Conservation (phyloP, 306 rosid genomes). For the Dalbergia cochinchinensis region DNA sequence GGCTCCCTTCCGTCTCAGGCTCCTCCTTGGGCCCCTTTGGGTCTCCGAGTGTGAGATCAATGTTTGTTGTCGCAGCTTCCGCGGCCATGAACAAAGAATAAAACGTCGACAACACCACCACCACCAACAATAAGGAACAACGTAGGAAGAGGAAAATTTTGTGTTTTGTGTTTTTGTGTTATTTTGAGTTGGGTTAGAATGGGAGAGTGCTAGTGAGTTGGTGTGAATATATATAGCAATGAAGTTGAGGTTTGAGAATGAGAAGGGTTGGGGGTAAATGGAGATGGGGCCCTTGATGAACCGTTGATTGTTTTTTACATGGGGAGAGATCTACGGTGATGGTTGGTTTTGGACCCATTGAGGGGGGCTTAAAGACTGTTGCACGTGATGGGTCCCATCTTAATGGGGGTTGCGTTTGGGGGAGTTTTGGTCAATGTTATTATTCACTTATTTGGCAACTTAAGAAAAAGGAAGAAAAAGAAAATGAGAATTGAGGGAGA, state of each 20-base stretch:
- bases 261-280: slow-evolving; percentile 1
- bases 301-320: slow-evolving; percentile 31
- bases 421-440: slow-evolving; percentile 41
- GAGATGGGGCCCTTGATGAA: slow-evolving; percentile 43
- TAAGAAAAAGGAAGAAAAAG: neutral
- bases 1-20: slow-evolving; percentile 44
- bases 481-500: neutral
- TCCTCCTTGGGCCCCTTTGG: slow-evolving; percentile 62
- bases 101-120: neutral
- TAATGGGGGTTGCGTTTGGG: slow-evolving; percentile 18
- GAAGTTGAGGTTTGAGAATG: slow-evolving; percentile 10
- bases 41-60: slow-evolving; percentile 49
- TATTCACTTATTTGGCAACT: slow-evolving; percentile 44
- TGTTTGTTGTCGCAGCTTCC: slow-evolving; percentile 28
- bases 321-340: slow-evolving; percentile 49
- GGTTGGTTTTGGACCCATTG: slow-evolving; percentile 40
- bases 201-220: slow-evolving; percentile 33
- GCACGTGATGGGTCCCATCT: slow-evolving; percentile 58
- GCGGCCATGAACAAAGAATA: slow-evolving; percentile 21
- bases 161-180: neutral
- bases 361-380: slow-evolving; percentile 15
- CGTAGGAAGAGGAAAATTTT: neutral
- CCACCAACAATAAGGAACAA: neutral
- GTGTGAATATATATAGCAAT: slow-evolving; percentile 17
- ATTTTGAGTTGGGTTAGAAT: slow-evolving; percentile 18